Evolutionary conservation across 148 eudicot species (phyloP), one percentile per base, ranked within the genome.

Genomic region (Vaccinium myrtillus): DNA sequence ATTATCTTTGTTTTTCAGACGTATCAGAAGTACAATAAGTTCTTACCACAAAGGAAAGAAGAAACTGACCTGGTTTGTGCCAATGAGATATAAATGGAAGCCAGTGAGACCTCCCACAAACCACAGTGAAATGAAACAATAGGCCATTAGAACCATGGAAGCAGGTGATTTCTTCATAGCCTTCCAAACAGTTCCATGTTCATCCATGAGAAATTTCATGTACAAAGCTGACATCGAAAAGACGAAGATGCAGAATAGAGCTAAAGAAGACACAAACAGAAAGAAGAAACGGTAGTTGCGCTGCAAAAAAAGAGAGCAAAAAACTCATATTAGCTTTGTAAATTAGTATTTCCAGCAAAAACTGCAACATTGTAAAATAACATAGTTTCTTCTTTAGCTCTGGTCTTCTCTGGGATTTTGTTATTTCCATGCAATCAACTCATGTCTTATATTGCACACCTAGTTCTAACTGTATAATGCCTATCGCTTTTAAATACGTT

Each of bases 71-170:
- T 91, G 96, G 82, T 93, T 93, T 83, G 90, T 90, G 82, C 91
- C 84, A 30, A 90, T 92, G 76, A 93, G 90, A 77, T 93, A 93
- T 65, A 87, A 88, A 87, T 93, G 96, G 85, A 93, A 93, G 85
- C 93, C 92, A 36, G 92, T 93, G 75, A 93, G 92, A 83, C 96
- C 96, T 3, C 96, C 96, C 55, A 93, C 94, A 87, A 93, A 92
- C 96, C 94, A 92, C 81, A 92, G 85, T 7, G 90, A 83, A 46
- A 93, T 56, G 81, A 93, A 93, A 87, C 93, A 92, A 87, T 89
- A 92, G 4, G 87, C 87, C 94, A 93, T 90, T 75, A 93, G 83
- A 21, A 89, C 84, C 79, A 91, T 87, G 6, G 96, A 88, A 46
- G 92, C 94, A 21, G 94, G 96, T 50, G 96, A 93, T 75, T 81